Evolutionary conservation across 2,329 filamentous ascomycete species (phyloP).

Genomic region (Fusarium goolgardi): DNA sequence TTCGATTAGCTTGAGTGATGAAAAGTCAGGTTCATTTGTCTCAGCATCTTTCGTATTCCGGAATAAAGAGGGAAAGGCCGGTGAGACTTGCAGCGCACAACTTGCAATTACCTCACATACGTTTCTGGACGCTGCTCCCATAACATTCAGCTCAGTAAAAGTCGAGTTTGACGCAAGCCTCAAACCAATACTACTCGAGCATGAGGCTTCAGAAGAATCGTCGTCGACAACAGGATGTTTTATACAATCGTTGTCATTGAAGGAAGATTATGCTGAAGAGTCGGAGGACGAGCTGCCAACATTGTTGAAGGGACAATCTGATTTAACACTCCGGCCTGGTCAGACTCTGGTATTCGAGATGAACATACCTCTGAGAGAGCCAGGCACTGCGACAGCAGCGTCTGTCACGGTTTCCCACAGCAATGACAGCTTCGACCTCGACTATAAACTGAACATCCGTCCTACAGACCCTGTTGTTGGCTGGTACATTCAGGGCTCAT

Average conservation of each 20-base stretch:
- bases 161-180: slow-evolving; percentile 69
- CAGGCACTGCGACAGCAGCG: slow-evolving; percentile 77
- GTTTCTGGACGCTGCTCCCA: slow-evolving; percentile 61
- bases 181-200: slow-evolving; percentile 64
- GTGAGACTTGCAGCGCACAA: slow-evolving; percentile 69
- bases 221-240: slow-evolving; percentile 18
- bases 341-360: slow-evolving; percentile 78
- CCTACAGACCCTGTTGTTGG: slow-evolving; percentile 56
- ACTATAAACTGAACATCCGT: slow-evolving; percentile 69
- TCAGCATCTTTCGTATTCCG: slow-evolving; percentile 68
- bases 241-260: slow-evolving; percentile 48
- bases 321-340: slow-evolving; percentile 75
- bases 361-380: slow-evolving; percentile 79
- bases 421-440: slow-evolving; percentile 73
- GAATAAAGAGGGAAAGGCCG: slow-evolving; percentile 69
- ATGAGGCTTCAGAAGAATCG: slow-evolving; percentile 47
- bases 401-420: slow-evolving; percentile 73
- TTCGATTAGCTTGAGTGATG: slow-evolving; percentile 62
- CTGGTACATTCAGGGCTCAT: slow-evolving; percentile 62
- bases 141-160: slow-evolving; percentile 63
- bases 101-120: slow-evolving; percentile 68
- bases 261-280: slow-evolving; percentile 47
- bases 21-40: slow-evolving; percentile 65
- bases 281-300: slow-evolving; percentile 48
- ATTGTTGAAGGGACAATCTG: slow-evolving; percentile 64